phyloP scores from a whole-genome alignment of 1,284 basidiomycete genomes.

The Microbotryum lychnidis-dioicae region DNA sequence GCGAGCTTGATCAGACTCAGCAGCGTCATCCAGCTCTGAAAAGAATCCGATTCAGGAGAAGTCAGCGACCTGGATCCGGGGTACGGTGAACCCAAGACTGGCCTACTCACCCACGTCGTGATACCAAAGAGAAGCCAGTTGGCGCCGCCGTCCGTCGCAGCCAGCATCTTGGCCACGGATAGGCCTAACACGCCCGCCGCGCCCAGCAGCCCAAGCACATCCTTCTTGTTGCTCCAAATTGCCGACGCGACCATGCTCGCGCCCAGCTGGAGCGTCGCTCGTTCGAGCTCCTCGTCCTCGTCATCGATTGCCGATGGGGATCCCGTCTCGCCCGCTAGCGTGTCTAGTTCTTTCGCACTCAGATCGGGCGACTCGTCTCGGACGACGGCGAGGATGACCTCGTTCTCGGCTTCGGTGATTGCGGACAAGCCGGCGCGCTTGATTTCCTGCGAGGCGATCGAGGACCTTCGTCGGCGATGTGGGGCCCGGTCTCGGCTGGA shows the following conservation, averaged over 20 bases:
- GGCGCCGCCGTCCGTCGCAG: background rate
- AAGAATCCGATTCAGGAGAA: no score
- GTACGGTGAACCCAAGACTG: background rate
- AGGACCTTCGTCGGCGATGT: background rate
- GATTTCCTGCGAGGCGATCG: conserved; percentile 6
- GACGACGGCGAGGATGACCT: conserved; percentile 23
- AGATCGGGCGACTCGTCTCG: conserved; percentile 19
- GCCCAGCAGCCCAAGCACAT: background rate
- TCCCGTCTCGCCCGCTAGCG: conserved; percentile 4
- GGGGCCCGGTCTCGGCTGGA: background rate
- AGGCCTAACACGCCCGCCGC: background rate
- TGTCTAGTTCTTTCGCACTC: background rate
- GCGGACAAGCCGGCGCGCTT: conserved; percentile 7
- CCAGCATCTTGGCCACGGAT: conserved; percentile 2
- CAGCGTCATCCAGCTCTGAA: conserved; percentile 17
- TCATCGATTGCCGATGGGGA: conserved; percentile 8
- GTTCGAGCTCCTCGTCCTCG: conserved; percentile 12
- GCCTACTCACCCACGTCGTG: conserved; percentile 18
- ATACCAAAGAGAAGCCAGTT: conserved; percentile 6
- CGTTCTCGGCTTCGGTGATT: conserved; percentile 28
- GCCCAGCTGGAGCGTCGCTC: conserved; percentile 1
- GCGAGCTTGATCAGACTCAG: conserved; percentile 26
- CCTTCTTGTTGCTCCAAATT: conserved; percentile 20
- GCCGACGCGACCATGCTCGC: conserved; percentile 7
- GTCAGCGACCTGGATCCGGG: no score